Conservation (phyloP, 371 early-diverging fungal genomes). For the Lichtheimia corymbifera region DNA sequence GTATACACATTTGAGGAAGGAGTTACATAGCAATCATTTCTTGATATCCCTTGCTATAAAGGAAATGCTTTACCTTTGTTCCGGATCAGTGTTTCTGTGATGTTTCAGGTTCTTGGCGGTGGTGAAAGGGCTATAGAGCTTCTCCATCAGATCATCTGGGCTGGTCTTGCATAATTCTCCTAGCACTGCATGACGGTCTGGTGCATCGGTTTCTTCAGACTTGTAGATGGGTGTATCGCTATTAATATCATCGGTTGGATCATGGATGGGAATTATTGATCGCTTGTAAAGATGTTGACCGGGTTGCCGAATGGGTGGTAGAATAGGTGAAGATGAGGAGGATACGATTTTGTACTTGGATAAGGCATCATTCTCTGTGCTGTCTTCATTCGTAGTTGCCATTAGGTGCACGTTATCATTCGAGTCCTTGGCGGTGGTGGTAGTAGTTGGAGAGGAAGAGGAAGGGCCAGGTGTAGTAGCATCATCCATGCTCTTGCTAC, state of each 20-base stretch:
- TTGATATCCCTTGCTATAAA: background rate
- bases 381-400: too few relatives aligned
- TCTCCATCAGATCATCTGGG: conserved; percentile 48
- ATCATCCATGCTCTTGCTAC: too few relatives aligned
- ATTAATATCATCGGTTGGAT: conserved; percentile 50
- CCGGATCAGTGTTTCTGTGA: too few relatives aligned
- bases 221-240: conserved; percentile 52
- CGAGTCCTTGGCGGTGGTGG: too few relatives aligned
- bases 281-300: conserved; percentile 8
- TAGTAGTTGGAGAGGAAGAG: too few relatives aligned
- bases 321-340: conserved; percentile 1
- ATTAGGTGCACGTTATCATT: too few relatives aligned
- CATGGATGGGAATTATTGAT: conserved; percentile 43
- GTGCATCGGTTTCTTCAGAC: conserved; percentile 23
- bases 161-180: conserved; percentile 41
- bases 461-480: too few relatives aligned
- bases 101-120: too few relatives aligned
- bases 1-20: conserved; percentile 28
- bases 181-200: conserved; percentile 28
- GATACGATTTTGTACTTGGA: background rate
- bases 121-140: conserved; percentile 41
- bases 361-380: too few relatives aligned
- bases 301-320: background rate
- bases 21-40: too few relatives aligned
- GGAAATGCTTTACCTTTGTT: background rate